Percentiles rank a stretch among this genome's conserved stretches.
Evolutionary conservation across 805 yeast genomes (phyloP).

Genomic region (Wickerhamomyces queroliae): DNA sequence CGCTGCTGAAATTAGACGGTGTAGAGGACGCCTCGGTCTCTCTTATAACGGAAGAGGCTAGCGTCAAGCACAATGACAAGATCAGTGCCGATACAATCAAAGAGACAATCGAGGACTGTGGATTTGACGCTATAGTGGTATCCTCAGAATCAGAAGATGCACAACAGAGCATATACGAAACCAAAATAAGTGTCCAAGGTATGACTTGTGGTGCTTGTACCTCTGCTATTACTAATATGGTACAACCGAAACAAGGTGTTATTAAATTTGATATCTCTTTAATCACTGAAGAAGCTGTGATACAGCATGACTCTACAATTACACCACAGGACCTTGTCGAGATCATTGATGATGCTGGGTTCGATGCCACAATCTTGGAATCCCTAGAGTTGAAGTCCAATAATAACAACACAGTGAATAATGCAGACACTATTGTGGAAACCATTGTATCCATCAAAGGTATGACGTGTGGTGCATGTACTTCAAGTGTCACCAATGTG

Average conservation of each 20-base stretch:
- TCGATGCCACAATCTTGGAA: constrained; percentile 1
- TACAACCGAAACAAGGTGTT: constrained; percentile 47
- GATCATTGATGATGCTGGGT: not conserved
- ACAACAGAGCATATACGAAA: constrained; percentile 8
- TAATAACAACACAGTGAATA: not conserved
- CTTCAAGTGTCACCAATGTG: constrained; percentile 56
- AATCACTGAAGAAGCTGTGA: constrained; percentile 66
- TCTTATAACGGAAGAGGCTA: constrained; percentile 70
- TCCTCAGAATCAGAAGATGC: not conserved
- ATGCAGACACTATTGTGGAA: not conserved
- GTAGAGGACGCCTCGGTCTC: constrained; percentile 59
- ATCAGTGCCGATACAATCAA: constrained; percentile 29
- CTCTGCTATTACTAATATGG: constrained; percentile 46
- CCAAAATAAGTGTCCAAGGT: constrained; percentile 15
- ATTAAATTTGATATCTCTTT: constrained; percentile 56
- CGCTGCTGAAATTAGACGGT: constrained; percentile 42
- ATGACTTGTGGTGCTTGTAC: constrained; percentile 26
- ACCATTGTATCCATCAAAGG: constrained; percentile 32
- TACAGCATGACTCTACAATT: constrained; percentile 35
- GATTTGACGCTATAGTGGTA: constrained; percentile 49
- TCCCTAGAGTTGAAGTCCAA: not conserved
- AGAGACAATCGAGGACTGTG: constrained; percentile 64
- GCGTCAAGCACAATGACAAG: constrained; percentile 38
- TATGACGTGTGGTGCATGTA: constrained; percentile 87
- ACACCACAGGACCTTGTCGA: not conserved